These are phyloP conservation scores for Sarcomyxa edulis DNA, from an alignment of 768 basidiomycete species.

Conservation along the genomic window DNA sequence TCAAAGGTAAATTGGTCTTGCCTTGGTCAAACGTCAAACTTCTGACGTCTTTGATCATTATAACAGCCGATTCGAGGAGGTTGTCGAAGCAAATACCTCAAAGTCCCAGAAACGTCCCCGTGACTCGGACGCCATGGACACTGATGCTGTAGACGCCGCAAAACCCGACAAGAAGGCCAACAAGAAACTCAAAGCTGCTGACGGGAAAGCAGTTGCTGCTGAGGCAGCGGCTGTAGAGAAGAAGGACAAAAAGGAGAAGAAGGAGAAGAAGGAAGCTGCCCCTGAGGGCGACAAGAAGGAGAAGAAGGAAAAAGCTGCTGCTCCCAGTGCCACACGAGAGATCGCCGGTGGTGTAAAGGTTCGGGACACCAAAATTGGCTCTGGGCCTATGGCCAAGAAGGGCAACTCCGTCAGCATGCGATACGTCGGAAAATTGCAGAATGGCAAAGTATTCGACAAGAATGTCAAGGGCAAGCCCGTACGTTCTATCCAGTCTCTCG, in stretches of 20 bases:
- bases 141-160: conserved; percentile 31
- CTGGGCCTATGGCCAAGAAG: conserved; percentile 82
- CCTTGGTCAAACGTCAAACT: too few relatives aligned
- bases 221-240: conserved; percentile 24
- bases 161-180: conserved; percentile 18
- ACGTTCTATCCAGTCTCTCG: conserved; percentile 20
- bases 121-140: conserved; percentile 44
- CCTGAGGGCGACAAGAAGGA: conserved; percentile 6
- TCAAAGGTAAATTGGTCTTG: conserved; percentile 35
- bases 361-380: conserved; percentile 71
- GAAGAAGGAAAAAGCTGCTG: conserved; percentile 23
- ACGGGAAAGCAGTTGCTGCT: conserved; percentile 11
- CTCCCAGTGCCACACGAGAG: conserved; percentile 28
- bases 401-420: conserved; percentile 82
- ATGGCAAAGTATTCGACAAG: conserved; percentile 73
- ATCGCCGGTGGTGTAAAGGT: conserved; percentile 73
- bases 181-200: conserved; percentile 13
- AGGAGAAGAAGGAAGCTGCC: conserved; percentile 17
- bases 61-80: conserved; percentile 70
- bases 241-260: conserved; percentile 23
- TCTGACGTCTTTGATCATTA: too few relatives aligned
- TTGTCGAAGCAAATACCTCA: conserved; percentile 29
- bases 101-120: conserved; percentile 66
- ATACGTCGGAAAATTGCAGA: conserved; percentile 86
- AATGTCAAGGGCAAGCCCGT: conserved; percentile 87